Evolutionary conservation across 805 yeast species (phyloP), one percentile per base, ranked within the genome.

Genomic region (Candida methanosorbosa): DNA sequence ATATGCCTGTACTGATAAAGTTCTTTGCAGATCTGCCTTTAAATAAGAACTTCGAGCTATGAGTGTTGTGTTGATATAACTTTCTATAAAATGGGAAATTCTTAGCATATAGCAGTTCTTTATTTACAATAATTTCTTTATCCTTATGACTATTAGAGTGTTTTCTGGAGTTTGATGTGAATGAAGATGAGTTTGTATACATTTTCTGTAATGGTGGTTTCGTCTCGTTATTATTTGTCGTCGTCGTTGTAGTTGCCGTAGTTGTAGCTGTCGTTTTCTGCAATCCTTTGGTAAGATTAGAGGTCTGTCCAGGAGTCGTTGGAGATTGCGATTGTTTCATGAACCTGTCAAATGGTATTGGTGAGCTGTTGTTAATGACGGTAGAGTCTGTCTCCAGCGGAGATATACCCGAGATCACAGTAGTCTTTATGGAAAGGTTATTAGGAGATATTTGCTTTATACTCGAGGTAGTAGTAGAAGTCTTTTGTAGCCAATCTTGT

Each of bases 71-170:
- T 29, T 74, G 74, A 33, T 67, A 64, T 33, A 72, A 66, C 41
- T 72, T 78, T 39, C 95, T 67, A 50, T 81, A 83, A 36, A 77
- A 73, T 0, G 97, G 97, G 57, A 85, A 87, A 46, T 90, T 84
- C 46, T 78, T 81, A 5, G 79, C 77, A 53, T 78, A 85, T 35
- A 76, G 66, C 36, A 70, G 66, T 50, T 84, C 95, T 41, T 78
- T 75, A 32, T 49, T 50, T 16, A 52, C 27, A 16, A 32, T 38
- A 22, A 22, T 39, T n/a, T 22, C 22, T 9, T 19, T 38, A 33
- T n/a, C n/a, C n/a, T n/a, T n/a, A n/a, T n/a, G n/a, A n/a, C n/a
- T n/a, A n/a, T n/a, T n/a, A n/a, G n/a, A n/a, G n/a, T n/a, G n/a
- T n/a, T 18, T 28, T 18, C 14, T 18, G 15, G 30, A 28, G 19